Percentiles rank a stretch among this genome's conserved stretches.
phyloP scores from a whole-genome alignment of 139 green algal genomes.

The Cymbomonas tetramitiformis region DNA sequence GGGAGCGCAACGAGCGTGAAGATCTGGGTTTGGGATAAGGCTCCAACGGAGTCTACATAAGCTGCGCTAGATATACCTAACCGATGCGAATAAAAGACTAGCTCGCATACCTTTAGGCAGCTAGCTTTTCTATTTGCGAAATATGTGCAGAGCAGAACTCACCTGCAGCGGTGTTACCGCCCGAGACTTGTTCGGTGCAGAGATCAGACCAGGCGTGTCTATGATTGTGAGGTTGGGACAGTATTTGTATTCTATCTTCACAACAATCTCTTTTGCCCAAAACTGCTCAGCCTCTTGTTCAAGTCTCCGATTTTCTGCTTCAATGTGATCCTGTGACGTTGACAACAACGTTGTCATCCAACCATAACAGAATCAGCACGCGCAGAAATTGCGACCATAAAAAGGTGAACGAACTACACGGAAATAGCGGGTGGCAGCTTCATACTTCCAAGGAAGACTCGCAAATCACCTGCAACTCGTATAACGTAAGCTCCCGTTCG shows the following conservation, averaged over 20 bases:
- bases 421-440: constrained; percentile 16
- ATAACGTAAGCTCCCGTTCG: constrained; percentile 60
- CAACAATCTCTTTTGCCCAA: constrained; percentile 80
- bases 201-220: constrained; percentile 87
- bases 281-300: constrained; percentile 68
- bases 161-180: constrained; percentile 27
- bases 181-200: constrained; percentile 73
- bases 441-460: constrained; percentile 10
- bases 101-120: too few species aligned
- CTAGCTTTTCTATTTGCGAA: too few species aligned
- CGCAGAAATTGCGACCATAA: too few species aligned
- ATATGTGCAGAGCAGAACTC: too few species aligned
- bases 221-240: constrained; percentile 95
- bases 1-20: too few species aligned
- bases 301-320: constrained; percentile 68
- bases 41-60: too few species aligned
- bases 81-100: too few species aligned
- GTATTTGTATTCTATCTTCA: constrained; percentile 86
- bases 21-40: too few species aligned
- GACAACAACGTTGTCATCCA: background rate
- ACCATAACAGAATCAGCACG: background rate
- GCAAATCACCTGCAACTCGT: constrained; percentile 79
- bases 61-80: too few species aligned
- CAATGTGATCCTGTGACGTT: constrained; percentile 60
- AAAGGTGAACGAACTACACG: constrained; percentile 23